These are phyloP conservation scores for Daldinia concentrica DNA, from an alignment of 495 filamentous ascomycete species.

Conservation along the genomic window DNA sequence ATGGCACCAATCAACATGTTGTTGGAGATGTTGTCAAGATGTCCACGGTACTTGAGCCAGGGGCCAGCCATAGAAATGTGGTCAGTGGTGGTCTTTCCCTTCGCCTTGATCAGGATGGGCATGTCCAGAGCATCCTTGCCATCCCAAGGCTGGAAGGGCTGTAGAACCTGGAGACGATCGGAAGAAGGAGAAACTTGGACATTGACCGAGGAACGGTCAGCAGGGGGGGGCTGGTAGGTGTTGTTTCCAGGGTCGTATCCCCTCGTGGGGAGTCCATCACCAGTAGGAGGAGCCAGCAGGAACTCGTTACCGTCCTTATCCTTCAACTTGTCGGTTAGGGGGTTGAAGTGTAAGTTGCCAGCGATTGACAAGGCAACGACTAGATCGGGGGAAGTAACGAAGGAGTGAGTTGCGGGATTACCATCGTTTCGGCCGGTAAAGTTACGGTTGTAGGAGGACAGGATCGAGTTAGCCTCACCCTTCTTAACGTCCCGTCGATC, in stretches of 20 bases:
- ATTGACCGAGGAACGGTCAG: constrained; percentile 72
- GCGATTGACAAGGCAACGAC: constrained; percentile 93
- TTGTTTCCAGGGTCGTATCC: constrained; percentile 95
- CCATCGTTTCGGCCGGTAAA: constrained; percentile 99
- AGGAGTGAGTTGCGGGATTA: constrained; percentile 98
- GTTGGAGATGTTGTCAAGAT: constrained; percentile 99
- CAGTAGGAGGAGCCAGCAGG: constrained; percentile 79
- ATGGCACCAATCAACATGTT: constrained; percentile 99
- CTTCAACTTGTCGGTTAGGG: constrained; percentile 91
- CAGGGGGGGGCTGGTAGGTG: constrained; percentile 96
- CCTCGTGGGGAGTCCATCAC: constrained; percentile 78
- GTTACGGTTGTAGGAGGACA: constrained; percentile 98
- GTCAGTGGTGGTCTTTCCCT: constrained; percentile 99
- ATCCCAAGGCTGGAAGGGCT: constrained; percentile 88
- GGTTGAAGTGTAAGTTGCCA: constrained; percentile 95
- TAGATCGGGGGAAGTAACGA: constrained; percentile 98
- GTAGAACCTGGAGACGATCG: constrained; percentile 93
- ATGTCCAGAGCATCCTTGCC: constrained; percentile 90
- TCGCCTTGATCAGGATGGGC: constrained; percentile 95
- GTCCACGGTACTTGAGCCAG: constrained; percentile 99
- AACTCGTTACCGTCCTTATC: constrained; percentile 98
- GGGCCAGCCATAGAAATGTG: constrained; percentile 99
- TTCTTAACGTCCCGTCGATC: constrained; percentile 95
- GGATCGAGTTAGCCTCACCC: constrained; percentile 94
- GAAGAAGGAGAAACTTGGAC: constrained; percentile 89